Evolutionary conservation across 495 filamentous ascomycete species (phyloP).

Genomic region (Aspergillus panamensis): DNA sequence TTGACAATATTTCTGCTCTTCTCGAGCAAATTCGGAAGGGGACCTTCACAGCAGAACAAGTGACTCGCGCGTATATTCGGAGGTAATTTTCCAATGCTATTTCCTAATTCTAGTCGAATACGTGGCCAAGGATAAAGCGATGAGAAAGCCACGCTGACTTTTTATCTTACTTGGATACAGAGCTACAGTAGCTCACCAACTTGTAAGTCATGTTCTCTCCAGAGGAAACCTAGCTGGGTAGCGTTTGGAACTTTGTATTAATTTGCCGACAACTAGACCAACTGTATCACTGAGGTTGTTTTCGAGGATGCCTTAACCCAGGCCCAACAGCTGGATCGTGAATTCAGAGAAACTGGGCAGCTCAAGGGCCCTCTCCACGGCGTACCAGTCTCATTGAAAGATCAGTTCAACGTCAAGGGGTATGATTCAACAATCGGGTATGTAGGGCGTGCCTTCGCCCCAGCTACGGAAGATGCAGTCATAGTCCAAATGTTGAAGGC

Average conservation of each 20-base stretch:
- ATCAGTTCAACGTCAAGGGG: conserved; percentile 63
- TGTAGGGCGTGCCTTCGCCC: conserved; percentile 48
- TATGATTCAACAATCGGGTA: conserved; percentile 58
- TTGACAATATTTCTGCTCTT: conserved; percentile 36
- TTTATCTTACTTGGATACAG: conserved; percentile 18
- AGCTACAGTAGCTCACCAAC: conserved; percentile 54
- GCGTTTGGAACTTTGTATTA: conserved; percentile 2
- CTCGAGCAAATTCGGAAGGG: conserved; percentile 34
- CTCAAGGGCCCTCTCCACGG: conserved; percentile 61
- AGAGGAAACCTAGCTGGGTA: neutral
- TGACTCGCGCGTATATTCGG: conserved; percentile 46
- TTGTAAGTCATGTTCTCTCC: conserved; percentile 31
- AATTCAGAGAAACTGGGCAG: conserved; percentile 41
- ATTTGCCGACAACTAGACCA: conserved; percentile 33
- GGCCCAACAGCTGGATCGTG: conserved; percentile 53
- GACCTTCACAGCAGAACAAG: conserved; percentile 39
- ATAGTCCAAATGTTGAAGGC: conserved; percentile 44
- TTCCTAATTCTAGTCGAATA: no score
- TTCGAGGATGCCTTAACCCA: conserved; percentile 59
- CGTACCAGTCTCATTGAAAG: conserved; percentile 61
- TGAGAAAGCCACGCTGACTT: no score
- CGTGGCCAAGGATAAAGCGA: no score
- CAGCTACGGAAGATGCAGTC: conserved; percentile 47
- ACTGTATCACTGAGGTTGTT: conserved; percentile 62
- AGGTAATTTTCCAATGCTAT: conserved; percentile 30